phyloP scores from a whole-genome alignment of 345 rosid genomes.

The Eucalyptus pauciflora region DNA sequence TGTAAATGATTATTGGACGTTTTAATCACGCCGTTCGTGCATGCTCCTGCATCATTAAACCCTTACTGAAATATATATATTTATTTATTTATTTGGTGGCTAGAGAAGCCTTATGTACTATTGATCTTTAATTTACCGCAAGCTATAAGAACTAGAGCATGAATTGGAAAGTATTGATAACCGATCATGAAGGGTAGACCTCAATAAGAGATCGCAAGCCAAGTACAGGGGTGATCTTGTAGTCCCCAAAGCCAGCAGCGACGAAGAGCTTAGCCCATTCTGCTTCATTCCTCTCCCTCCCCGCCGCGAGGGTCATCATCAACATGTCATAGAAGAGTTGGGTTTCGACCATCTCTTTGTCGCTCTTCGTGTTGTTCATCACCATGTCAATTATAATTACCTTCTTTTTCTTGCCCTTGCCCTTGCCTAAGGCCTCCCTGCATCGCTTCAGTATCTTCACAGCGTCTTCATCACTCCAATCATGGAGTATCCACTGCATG shows the following conservation, averaged over 20 bases:
- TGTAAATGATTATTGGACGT: no score
- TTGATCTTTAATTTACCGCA: no score
- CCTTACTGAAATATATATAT: no score
- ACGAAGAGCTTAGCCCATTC: conserved; percentile 8
- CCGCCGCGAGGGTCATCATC: not conserved
- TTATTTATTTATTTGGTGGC: no score
- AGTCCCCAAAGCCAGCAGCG: conserved; percentile 7
- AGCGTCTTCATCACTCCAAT: no score
- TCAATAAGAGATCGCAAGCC: conserved; percentile 5
- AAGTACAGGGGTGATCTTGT: not conserved
- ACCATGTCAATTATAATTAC: not conserved
- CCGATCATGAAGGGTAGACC: not conserved
- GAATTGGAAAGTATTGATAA: not conserved
- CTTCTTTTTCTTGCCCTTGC: not conserved
- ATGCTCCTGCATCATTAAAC: no score
- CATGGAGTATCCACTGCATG: not conserved
- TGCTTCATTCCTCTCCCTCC: conserved; percentile 1
- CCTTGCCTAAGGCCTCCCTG: not conserved
- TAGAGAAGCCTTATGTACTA: no score
- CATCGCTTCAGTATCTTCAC: no score
- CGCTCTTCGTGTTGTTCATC: not conserved
- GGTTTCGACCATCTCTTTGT: not conserved
- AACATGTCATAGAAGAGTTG: conserved; percentile 5
- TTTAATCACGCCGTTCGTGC: no score
- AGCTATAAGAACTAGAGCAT: not conserved